Evolutionary conservation across 495 filamentous ascomycete species (phyloP), one percentile per base, ranked within the genome.

Genomic region (Hypoxylon lienhwacheense): DNA sequence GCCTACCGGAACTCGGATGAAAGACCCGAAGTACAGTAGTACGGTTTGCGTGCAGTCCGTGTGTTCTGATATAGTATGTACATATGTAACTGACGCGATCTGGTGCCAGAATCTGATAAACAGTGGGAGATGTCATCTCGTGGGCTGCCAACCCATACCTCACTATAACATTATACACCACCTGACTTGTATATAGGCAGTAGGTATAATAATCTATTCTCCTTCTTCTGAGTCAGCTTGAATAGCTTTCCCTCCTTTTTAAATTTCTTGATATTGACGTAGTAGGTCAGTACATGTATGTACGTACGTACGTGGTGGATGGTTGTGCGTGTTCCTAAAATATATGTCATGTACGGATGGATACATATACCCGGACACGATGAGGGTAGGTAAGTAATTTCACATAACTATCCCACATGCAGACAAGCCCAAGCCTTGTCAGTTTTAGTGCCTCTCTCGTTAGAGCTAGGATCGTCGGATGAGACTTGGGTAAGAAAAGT

Each of bases 81-180:
- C 26, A 14, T 15, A 44, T 44, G 36, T 39, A 46, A 51, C 35
- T n/a, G 52, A 52, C 58, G 40, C 51, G 58, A 61, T 61, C 58
- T 61, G 28, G 47, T 47, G 41, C 58, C 58, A 29, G 20, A 53
- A 61, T 52, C 52, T 50, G 51, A 55, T 50, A 54, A n/a, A 47
- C 32, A 40, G 29, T 21, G 31, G 45, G 37, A 47, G 5, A n/a
- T n/a, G n/a, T n/a, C 21, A 36, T 28, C 25, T 51, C 42, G 20
- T 37, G 11, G 34, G 22, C 35, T 34, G 25, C 3, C 15, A 8
- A 26, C 24, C 20, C 16, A 51, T 29, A 51, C 51, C n/a, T n/a
- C n/a, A n/a, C n/a, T n/a, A n/a, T n/a, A n/a, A n/a, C n/a, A n/a
- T n/a, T n/a, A n/a, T n/a, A n/a, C n/a, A n/a, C n/a, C n/a, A n/a